A percentile compares a stretch with the other conserved stretches of the same genome.
Evolutionary conservation across 495 filamentous ascomycete species (phyloP).

Genomic region (Terfezia boudieri): DNA sequence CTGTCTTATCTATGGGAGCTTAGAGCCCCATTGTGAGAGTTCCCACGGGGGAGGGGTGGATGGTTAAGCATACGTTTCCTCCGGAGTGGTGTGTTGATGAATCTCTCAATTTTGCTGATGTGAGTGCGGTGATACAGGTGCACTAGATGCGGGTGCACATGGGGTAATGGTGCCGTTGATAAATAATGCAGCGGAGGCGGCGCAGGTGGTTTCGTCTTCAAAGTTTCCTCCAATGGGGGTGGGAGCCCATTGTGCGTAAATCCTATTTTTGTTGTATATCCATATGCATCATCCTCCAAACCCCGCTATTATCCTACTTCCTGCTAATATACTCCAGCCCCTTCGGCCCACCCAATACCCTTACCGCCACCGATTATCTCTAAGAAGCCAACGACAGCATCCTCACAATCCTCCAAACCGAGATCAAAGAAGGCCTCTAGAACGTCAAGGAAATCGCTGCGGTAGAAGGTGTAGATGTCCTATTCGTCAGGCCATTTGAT

Average conservation of each 20-base stretch:
- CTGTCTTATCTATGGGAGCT: slow-evolving; percentile 21
- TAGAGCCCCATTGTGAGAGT: slow-evolving; percentile 46
- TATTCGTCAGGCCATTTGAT: slow-evolving; percentile 58
- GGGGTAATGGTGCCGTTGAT: neutral
- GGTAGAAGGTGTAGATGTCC: slow-evolving; percentile 30
- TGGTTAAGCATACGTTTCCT: slow-evolving; percentile 42
- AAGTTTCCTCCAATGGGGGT: slow-evolving; percentile 45
- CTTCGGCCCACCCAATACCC: slow-evolving; percentile 29
- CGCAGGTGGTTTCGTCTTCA: slow-evolving; percentile 25
- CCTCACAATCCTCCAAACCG: slow-evolving; percentile 59
- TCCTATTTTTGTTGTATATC: too few relatives aligned
- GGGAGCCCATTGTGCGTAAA: slow-evolving; percentile 33
- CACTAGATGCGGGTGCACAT: slow-evolving; percentile 31
- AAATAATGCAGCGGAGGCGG: neutral
- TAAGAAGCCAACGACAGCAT: slow-evolving; percentile 50
- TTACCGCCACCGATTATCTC: slow-evolving; percentile 38
- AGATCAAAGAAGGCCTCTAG: slow-evolving; percentile 51
- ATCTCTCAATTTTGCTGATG: neutral
- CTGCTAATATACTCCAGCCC: slow-evolving; percentile 13
- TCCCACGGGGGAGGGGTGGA: slow-evolving; percentile 41
- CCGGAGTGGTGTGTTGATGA: neutral
- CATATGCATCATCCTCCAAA: too few relatives aligned
- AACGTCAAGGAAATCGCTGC: slow-evolving; percentile 49
- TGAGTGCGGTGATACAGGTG: slow-evolving; percentile 23
- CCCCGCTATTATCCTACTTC: neutral